These are phyloP conservation scores for Vickermania spadyakhi DNA, from an alignment of 208 protist genomes.

Conservation along the genomic window DNA sequence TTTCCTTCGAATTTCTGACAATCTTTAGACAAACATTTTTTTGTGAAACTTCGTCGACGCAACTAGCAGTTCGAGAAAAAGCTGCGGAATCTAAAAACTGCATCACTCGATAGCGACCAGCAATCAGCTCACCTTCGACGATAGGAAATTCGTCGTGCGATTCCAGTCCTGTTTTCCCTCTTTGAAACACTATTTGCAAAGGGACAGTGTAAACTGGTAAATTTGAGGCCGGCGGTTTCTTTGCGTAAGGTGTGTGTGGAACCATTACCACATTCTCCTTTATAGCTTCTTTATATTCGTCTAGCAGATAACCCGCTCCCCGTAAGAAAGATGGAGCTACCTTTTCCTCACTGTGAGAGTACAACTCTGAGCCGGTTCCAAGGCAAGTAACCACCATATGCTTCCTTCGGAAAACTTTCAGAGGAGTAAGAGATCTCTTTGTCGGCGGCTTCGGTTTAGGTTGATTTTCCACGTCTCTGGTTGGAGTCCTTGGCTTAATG, in stretches of 20 bases:
- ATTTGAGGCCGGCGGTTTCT: constrained; percentile 28
- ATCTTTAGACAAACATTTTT: constrained; percentile 88
- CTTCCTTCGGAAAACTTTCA: constrained; percentile 9
- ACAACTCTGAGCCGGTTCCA: constrained; percentile 37
- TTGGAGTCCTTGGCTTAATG: not conserved
- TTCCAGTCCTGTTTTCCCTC: constrained; percentile 63
- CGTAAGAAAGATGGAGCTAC: constrained; percentile 27
- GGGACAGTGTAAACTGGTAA: constrained; percentile 29
- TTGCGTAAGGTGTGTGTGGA: constrained; percentile 34
- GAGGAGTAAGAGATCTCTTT: not conserved
- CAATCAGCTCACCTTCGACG: constrained; percentile 50
- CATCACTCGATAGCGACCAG: constrained; percentile 79
- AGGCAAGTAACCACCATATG: constrained; percentile 22
- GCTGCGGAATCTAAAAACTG: constrained; percentile 79
- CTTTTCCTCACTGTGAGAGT: constrained; percentile 10
- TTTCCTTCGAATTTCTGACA: constrained; percentile 91
- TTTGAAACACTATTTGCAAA: constrained; percentile 56
- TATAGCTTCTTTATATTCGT: constrained; percentile 21
- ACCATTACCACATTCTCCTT: constrained; percentile 19
- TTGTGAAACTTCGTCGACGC: constrained; percentile 51
- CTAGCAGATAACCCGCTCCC: constrained; percentile 33
- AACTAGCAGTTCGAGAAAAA: constrained; percentile 79
- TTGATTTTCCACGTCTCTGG: not conserved
- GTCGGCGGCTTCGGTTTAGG: not conserved
- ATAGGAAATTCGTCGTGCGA: constrained; percentile 72